phyloP scores from a whole-genome alignment of 768 basidiomycete genomes.

The Pulveroboletus sp. region DNA sequence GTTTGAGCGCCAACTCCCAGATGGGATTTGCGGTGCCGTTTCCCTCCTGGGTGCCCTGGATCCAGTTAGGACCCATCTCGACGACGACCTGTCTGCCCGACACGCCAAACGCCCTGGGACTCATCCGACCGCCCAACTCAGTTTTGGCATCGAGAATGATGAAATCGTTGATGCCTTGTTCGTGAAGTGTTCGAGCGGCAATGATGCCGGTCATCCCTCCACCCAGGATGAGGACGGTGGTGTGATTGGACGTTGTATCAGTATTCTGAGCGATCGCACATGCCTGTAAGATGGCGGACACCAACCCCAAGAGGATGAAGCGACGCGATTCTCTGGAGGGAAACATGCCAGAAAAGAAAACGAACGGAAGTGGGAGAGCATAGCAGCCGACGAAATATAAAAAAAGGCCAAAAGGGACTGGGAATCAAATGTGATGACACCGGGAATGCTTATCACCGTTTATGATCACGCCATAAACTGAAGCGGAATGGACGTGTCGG shows the following conservation, averaged over 20 bases:
- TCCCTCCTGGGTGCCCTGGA: slow-evolving; percentile 49
- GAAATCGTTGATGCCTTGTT: slow-evolving; percentile 51
- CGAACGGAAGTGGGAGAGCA: not conserved
- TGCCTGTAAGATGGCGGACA: slow-evolving; percentile 1
- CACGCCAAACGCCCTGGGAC: slow-evolving; percentile 41
- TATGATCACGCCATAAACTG: too few species aligned
- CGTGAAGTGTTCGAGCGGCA: slow-evolving; percentile 56
- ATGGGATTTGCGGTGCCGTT: slow-evolving; percentile 58
- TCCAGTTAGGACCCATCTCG: slow-evolving; percentile 61
- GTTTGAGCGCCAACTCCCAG: slow-evolving; percentile 51
- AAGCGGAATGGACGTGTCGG: too few species aligned
- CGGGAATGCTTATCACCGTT: too few species aligned
- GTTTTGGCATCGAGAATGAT: slow-evolving; percentile 55
- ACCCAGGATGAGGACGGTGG: slow-evolving; percentile 54
- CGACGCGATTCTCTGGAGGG: not conserved
- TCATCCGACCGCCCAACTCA: slow-evolving; percentile 64
- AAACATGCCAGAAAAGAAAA: slow-evolving; percentile 10
- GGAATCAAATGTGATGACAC: too few species aligned
- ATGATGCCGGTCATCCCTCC: slow-evolving; percentile 65
- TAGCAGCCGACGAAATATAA: too few species aligned
- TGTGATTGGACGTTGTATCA: slow-evolving; percentile 7
- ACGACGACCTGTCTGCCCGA: slow-evolving; percentile 38
- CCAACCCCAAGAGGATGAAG: slow-evolving; percentile 1
- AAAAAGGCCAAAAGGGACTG: too few species aligned
- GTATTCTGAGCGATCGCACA: slow-evolving; percentile 5